These are phyloP conservation scores for Leptosphaerulina australis DNA, from an alignment of 2,329 filamentous ascomycete genomes.

Conservation along the genomic window DNA sequence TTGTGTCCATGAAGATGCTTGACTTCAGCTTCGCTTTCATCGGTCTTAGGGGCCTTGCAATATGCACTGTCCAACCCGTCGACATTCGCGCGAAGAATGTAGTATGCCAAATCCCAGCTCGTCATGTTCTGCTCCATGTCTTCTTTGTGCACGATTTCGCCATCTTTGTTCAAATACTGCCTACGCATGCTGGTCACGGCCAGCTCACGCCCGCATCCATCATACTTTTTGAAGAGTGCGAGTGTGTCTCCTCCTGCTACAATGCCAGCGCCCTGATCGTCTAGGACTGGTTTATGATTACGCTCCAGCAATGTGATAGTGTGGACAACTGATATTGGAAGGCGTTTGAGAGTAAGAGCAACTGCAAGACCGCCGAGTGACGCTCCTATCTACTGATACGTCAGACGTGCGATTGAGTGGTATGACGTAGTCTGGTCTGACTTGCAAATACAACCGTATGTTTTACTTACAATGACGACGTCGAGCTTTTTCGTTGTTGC, in stretches of 20 bases:
- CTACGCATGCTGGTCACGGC: conserved; percentile 34
- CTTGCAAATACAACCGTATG: background rate
- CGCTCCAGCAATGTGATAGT: conserved; percentile 42
- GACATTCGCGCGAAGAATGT: conserved; percentile 41
- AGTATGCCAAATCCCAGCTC: conserved; percentile 45
- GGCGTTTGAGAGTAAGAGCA: conserved; percentile 36
- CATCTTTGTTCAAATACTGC: conserved; percentile 39
- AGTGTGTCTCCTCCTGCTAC: conserved; percentile 41
- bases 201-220: conserved; percentile 31
- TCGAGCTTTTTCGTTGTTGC: conserved; percentile 28
- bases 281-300: conserved; percentile 36
- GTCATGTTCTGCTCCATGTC: conserved; percentile 46
- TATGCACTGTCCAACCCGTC: conserved; percentile 39
- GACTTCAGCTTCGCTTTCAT: conserved; percentile 19
- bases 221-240: conserved; percentile 38
- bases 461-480: conserved; percentile 32
- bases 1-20: conserved; percentile 35
- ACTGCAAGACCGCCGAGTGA: conserved; percentile 39
- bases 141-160: conserved; percentile 35
- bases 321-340: conserved; percentile 31
- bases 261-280: conserved; percentile 45
- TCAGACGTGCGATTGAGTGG: conserved; percentile 4
- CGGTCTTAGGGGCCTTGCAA: conserved; percentile 29
- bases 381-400: conserved; percentile 33
- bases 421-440: conserved; percentile 3